Evolutionary conservation across 2,329 filamentous ascomycete species (phyloP), one percentile per base, ranked within the genome.

Genomic region (Hypoxylon sp.): DNA sequence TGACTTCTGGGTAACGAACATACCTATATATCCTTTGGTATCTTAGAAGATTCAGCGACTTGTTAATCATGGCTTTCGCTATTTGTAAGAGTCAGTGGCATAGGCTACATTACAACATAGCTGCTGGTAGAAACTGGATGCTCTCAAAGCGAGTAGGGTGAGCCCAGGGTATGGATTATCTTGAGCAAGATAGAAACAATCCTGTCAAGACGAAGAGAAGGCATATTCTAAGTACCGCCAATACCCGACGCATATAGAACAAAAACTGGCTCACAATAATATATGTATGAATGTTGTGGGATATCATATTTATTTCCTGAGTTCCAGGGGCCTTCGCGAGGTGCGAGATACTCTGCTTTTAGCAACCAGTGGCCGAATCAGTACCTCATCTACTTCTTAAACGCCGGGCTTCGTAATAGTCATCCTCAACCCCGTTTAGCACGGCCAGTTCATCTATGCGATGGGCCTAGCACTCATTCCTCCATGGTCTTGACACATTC

Each of bases 401-500:
- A 70, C 68, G 68, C 68, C 68, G 61, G 22, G 63, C 60, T 67
- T 64, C 54, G 48, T 62, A 48, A 61, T 20, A 61, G 26, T 61
- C 52, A 58, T 67, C 58, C 59, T 58, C 61, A 26, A 57, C 49
- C 44, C 16, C 24, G n/a, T 57, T 46, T 36, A n/a, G 20, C 28
- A 16, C 59, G 18, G 26, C 56, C 33, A 6, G 42, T 8, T 42
- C 58, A 44, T 38, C 30, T 22, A 42, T 40, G 36, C 44, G 22
- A 42, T 36, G 12, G n/a, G 44, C 28, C 8, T 9, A 9, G 22
- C n/a, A 22, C 42, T 68, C 84, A 97, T 82, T 97, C 93, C 79
- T 97, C 95, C 77, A 99, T 94, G 64, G 93, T 93, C 87, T 97
- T 97, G 71, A 98, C 93, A 75, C 92, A 93, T 81, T 98, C 94